These are phyloP conservation scores for Effrenium voratum DNA, from an alignment of 73 alveolate species.

Conservation along the genomic window DNA sequence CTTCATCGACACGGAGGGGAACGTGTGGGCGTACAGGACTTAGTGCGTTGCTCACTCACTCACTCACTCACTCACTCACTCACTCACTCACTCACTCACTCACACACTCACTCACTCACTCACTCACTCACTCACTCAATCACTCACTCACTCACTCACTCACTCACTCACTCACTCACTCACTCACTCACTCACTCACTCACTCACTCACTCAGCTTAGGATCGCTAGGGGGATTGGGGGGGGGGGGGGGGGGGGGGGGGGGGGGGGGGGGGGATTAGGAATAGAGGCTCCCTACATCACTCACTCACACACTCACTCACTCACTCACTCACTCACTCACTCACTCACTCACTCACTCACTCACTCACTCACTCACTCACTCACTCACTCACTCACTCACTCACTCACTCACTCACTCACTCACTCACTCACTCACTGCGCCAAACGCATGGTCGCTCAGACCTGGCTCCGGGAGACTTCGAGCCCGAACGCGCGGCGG, in stretches of 20 bases:
- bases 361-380: conserved; percentile 53
- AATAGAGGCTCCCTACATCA: too few relatives aligned
- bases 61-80: background rate
- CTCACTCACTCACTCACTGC: conserved; percentile 36
- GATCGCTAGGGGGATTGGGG: too few relatives aligned
- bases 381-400: conserved; percentile 41
- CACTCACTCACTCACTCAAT: background rate
- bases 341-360: conserved; percentile 46
- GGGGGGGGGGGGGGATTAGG: too few relatives aligned
- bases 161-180: background rate
- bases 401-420: conserved; percentile 45
- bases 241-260: too few relatives aligned
- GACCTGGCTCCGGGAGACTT: too few relatives aligned
- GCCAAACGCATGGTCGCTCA: background rate
- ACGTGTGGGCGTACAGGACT: too few relatives aligned
- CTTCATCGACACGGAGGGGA: too few relatives aligned
- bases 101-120: conserved; percentile 4
- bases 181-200: background rate
- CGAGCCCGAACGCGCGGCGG: too few relatives aligned
- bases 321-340: conserved; percentile 32
- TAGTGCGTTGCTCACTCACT: background rate
- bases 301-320: conserved; percentile 6
- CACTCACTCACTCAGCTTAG: background rate
- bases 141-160: background rate
- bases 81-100: conserved; percentile 1